Percentiles rank a stretch among this genome's conserved stretches.
Conservation (phyloP, 2,329 filamentous ascomycete species). For the Xylaria sp. region DNA sequence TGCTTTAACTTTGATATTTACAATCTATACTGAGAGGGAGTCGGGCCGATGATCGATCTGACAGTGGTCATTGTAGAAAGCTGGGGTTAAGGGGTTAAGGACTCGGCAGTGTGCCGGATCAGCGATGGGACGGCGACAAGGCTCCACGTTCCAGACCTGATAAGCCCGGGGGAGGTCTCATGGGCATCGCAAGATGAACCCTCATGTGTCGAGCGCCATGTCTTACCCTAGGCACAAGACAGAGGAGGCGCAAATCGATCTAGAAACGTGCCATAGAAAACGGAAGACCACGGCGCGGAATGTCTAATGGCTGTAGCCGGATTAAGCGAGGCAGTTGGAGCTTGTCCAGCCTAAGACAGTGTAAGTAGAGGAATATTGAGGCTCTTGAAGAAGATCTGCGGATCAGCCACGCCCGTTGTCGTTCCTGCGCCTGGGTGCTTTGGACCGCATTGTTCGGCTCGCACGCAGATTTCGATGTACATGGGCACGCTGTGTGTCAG, state of each 20-base stretch:
- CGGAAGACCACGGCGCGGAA: background rate
- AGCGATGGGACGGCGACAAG: constrained; percentile 10
- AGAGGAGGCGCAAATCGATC: background rate
- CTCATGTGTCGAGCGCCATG: constrained; percentile 8
- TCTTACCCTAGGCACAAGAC: background rate
- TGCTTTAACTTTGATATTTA: background rate
- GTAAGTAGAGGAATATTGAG: constrained; percentile 14
- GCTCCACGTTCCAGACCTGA: constrained; percentile 25
- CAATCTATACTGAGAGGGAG: constrained; percentile 9
- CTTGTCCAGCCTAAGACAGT: constrained; percentile 1
- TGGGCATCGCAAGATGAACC: constrained; percentile 7
- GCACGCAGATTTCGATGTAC: constrained; percentile 3
- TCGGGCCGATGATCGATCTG: constrained; percentile 30
- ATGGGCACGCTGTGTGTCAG: background rate
- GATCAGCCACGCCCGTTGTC: constrained; percentile 21
- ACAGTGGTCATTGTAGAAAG: constrained; percentile 19
- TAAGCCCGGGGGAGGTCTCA: constrained; percentile 21
- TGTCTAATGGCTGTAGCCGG: background rate
- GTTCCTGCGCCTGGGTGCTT: constrained; percentile 8
- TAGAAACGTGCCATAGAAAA: background rate
- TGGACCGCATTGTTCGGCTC: background rate
- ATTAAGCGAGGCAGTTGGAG: background rate
- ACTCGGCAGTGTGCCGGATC: constrained; percentile 29
- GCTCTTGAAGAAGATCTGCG: constrained; percentile 23
- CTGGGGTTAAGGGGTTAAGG: too few relatives aligned